Base-by-base conservation (phyloP, 2,329 filamentous ascomycete genomes). In the Diaporthe ampelina region DNA sequence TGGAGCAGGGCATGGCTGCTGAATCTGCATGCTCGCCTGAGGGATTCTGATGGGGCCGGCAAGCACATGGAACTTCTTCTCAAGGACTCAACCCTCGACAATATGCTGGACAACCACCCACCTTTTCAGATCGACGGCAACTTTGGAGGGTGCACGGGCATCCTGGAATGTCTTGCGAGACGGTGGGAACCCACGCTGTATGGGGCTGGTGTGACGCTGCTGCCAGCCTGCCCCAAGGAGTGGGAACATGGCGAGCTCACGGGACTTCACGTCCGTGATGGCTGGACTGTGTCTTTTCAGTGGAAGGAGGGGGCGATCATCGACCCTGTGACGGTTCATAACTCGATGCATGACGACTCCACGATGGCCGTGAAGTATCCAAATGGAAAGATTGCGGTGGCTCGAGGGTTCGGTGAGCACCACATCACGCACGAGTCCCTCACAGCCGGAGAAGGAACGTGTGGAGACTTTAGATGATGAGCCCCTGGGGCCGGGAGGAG, bases 51-150 rank as follows among this genome's bases (percentile, higher is more conserved):
- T 50, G 81, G 83, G 50, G 83, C 82, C 70, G 77, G 81, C 50
- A 77, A 80, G 40, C 83, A 87, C 73, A 76, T 86, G 32, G 78
- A 84, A 24, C 78, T 80, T n/a, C 77, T 87, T 9, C 76, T 88
- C 43, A 79, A 78, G 17, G 78, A 83, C 4, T 85, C 85, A 4
- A 87, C 85, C 0, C 77, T 86, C 24, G 81, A 83, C 1, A 88
- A 87, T 76, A 77, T 87, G 72, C 76, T 88, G 3, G 86, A 87
- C 68, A 82, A 81, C 10, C 85, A 86, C 58, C 85, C 85, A 1
- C 84, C 84, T 17, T 88, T 88, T 75, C 86, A 88, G 75, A 87
- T 87, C 29, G 86, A 88, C 76, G 86, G 86, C 0, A 88, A 88
- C 70, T 86, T 88, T 75, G 87, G 87, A 1, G 84, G 83, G 1